phyloP scores from a whole-genome alignment of 805 yeast species.

The Metschnikowia cubensis region DNA sequence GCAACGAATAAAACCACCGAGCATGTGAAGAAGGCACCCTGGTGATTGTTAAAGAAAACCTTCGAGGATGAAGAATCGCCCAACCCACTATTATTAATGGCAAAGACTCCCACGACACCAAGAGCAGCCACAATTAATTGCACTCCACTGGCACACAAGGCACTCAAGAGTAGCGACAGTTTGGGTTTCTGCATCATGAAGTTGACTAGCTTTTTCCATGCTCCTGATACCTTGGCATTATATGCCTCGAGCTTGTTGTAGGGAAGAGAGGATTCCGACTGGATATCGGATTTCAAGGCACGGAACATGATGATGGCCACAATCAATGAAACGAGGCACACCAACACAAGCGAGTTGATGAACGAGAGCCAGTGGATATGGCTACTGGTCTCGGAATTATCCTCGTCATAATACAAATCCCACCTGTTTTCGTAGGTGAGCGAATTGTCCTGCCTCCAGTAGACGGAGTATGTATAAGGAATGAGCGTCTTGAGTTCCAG shows the following conservation, averaged over 20 bases:
- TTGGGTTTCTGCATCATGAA: constrained; percentile 56
- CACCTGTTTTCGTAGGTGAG: constrained; percentile 67
- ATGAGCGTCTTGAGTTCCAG: constrained; percentile 38
- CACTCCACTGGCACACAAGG: constrained; percentile 68
- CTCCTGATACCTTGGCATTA: constrained; percentile 8
- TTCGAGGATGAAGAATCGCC: constrained; percentile 39
- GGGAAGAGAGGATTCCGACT: constrained; percentile 26
- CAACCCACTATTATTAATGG: constrained; percentile 26
- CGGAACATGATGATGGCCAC: constrained; percentile 62
- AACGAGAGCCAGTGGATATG: constrained; percentile 77
- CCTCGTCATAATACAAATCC: constrained; percentile 64
- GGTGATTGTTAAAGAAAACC: constrained; percentile 57
- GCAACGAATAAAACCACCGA: constrained; percentile 57
- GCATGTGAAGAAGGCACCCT: constrained; percentile 63
- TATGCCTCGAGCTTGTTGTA: constrained; percentile 5
- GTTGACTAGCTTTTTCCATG: constrained; percentile 51
- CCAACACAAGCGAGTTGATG: constrained; percentile 65
- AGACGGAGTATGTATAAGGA: constrained; percentile 81
- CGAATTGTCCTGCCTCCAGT: constrained; percentile 78
- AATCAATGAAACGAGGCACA: constrained; percentile 54
- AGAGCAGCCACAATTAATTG: constrained; percentile 64
- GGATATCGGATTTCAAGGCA: constrained; percentile 50
- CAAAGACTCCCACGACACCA: constrained; percentile 56
- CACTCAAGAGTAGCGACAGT: constrained; percentile 45
- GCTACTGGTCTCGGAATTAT: constrained; percentile 36